Conservation (phyloP, 495 filamentous ascomycete genomes). For the Aspergillus coremiiformis region DNA sequence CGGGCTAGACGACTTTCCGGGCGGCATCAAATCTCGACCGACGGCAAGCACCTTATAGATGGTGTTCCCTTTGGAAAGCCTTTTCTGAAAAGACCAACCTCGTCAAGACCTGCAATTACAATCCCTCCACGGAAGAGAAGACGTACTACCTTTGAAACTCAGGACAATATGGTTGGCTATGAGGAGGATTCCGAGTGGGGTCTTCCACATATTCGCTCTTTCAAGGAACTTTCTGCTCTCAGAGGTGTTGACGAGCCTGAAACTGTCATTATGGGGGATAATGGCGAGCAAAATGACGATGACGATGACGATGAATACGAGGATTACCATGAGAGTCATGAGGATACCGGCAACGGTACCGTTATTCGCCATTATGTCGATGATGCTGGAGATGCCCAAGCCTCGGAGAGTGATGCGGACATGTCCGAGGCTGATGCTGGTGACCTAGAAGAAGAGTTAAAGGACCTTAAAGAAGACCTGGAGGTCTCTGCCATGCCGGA, state of each 20-base stretch:
- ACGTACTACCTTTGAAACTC: constrained; percentile 40
- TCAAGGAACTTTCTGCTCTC: constrained; percentile 13
- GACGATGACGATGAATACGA: constrained; percentile 20
- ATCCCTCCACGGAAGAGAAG: constrained; percentile 74
- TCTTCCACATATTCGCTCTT: constrained; percentile 19
- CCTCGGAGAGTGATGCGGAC: constrained; percentile 32
- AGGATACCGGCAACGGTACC: constrained; percentile 33
- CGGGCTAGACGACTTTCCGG: constrained; percentile 68
- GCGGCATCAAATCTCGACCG: constrained; percentile 70
- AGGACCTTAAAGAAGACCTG: constrained; percentile 38
- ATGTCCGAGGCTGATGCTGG: constrained; percentile 32
- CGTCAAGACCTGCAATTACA: constrained; percentile 54
- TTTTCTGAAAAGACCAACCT: constrained; percentile 47
- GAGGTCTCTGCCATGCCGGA: constrained; percentile 21
- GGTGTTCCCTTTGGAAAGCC: constrained; percentile 82
- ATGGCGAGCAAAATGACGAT: constrained; percentile 6
- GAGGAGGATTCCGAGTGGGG: constrained; percentile 36
- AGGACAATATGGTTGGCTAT: constrained; percentile 22
- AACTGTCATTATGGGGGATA: not conserved
- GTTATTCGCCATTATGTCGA: constrained; percentile 35
- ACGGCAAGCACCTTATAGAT: constrained; percentile 81
- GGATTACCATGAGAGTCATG: constrained; percentile 23
- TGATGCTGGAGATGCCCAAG: constrained; percentile 19
- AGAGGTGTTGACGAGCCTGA: constrained; percentile 4
- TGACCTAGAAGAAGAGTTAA: constrained; percentile 37